Percentiles rank a stretch among this genome's conserved stretches.
phyloP scores from a whole-genome alignment of 768 basidiomycete genomes.

The Leccinum fibrillosum region DNA sequence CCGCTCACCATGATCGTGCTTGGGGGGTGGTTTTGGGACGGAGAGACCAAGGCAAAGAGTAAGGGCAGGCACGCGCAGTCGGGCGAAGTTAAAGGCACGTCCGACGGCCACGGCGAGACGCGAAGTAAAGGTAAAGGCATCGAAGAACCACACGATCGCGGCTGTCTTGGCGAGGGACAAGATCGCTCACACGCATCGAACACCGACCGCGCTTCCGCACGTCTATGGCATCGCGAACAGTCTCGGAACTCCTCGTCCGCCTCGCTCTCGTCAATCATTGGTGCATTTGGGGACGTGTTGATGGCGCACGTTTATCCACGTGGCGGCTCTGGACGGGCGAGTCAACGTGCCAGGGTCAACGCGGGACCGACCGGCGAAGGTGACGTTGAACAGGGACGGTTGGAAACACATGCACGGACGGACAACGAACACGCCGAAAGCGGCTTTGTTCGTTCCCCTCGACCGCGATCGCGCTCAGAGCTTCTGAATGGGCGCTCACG shows the following conservation, averaged over 20 bases:
- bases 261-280: slow-evolving; percentile 21
- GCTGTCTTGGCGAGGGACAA: not conserved
- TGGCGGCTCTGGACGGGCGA: not conserved
- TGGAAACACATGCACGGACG: slow-evolving; percentile 3
- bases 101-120: not conserved
- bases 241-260: slow-evolving; percentile 14
- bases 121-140: slow-evolving; percentile 10
- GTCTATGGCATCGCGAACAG: not conserved
- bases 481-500: not conserved
- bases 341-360: not conserved
- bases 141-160: not conserved
- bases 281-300: slow-evolving; percentile 16
- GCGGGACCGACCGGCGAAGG: not conserved
- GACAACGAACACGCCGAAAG: not conserved
- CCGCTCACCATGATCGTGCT: slow-evolving; percentile 90
- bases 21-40: slow-evolving; percentile 83
- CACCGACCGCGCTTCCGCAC: not conserved
- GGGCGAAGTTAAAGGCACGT: not conserved
- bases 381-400: slow-evolving; percentile 9
- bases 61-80: not conserved
- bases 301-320: slow-evolving; percentile 7
- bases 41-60: slow-evolving; percentile 9
- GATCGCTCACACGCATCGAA: not conserved
- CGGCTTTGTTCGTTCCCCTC: not conserved
- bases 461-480: not conserved